A percentile compares a stretch with the other conserved stretches of the same genome.
Evolutionary conservation across 805 yeast species (phyloP).

Genomic region (Saturnispora quitensis): DNA sequence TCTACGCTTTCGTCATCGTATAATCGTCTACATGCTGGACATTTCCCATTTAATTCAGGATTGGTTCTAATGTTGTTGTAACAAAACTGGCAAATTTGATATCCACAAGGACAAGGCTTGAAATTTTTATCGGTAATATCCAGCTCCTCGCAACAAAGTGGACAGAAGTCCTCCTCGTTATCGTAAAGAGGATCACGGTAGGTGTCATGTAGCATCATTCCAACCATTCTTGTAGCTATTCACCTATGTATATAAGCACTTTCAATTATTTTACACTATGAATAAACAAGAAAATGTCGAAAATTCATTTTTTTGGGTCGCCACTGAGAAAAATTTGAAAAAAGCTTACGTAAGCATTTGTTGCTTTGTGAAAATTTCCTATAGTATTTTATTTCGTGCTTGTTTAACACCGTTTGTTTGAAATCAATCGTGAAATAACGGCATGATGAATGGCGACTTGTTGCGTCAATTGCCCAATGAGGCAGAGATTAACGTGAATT

Average conservation of each 20-base stretch:
- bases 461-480: neutral
- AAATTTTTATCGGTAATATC: slow-evolving; percentile 93
- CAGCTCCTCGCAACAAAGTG: slow-evolving; percentile 96
- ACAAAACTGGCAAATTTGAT: slow-evolving; percentile 96
- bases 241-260: neutral
- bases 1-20: slow-evolving; percentile 92
- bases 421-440: neutral
- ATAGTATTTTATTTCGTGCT: neutral
- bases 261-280: neutral
- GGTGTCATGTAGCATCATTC: slow-evolving; percentile 14
- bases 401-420: neutral
- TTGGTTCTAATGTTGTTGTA: slow-evolving; percentile 93
- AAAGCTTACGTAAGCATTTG: neutral
- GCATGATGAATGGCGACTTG: neutral
- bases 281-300: neutral
- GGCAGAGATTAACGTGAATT: neutral
- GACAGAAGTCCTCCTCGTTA: slow-evolving; percentile 71
- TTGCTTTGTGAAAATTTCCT: neutral
- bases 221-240: slow-evolving; percentile 1
- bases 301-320: neutral
- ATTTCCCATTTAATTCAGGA: slow-evolving; percentile 89
- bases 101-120: slow-evolving; percentile 99
- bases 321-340: slow-evolving; percentile 2
- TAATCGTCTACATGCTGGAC: slow-evolving; percentile 95
- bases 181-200: slow-evolving; percentile 53